Evolutionary conservation across 208 protist species (phyloP), one percentile per base, ranked within the genome.

Genomic region (Crithidia expoeki): DNA sequence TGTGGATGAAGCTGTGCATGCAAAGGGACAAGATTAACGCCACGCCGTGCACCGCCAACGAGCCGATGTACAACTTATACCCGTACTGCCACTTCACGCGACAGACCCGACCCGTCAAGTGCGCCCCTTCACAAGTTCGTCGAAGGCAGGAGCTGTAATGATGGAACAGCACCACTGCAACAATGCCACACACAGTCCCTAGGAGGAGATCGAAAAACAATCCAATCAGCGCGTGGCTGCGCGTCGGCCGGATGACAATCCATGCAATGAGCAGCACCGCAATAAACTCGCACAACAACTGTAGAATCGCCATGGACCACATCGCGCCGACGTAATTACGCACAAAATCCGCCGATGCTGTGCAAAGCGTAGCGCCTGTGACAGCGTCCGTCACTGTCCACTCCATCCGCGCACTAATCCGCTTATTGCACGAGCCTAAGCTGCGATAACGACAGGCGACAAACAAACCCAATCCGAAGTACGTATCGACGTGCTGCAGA

Each of bases 31-130:
- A 56, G 42, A 90, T 36, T 34, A 76, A 63, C 21, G 66, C 61
- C 16, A 81, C 38, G n/a, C 74, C 79, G 52, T 93, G 71, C 51
- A 95, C 58, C 2, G 67, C 73, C 51, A 79, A 52, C 2, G 79
- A 62, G 7, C 77, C 85, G 40, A 92, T 85, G 72, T 85, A 85
- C 11, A 91, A 42, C 23, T 70, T 66, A 59, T 85, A 93, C 23
- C 79, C 86, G 84, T 83, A 95, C 23, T 62, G 61, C 63, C 86
- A 89, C 19, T 21, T 6, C 27, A 68, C 62, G 4, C 30, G 25
- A 63, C 86, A 95, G 11, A 50, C 3, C 25, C 14, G 10, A 21
- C 27, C 17, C 0, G 40, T 19, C 25, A 67, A 42, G 58, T 80
- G 75, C 17, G 68, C 59, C 11, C 78, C 79, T 11, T 61, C 49